Base-by-base conservation (phyloP, 2,329 filamentous ascomycete genomes). In the Ceratocystiopsis brevicomis region DNA sequence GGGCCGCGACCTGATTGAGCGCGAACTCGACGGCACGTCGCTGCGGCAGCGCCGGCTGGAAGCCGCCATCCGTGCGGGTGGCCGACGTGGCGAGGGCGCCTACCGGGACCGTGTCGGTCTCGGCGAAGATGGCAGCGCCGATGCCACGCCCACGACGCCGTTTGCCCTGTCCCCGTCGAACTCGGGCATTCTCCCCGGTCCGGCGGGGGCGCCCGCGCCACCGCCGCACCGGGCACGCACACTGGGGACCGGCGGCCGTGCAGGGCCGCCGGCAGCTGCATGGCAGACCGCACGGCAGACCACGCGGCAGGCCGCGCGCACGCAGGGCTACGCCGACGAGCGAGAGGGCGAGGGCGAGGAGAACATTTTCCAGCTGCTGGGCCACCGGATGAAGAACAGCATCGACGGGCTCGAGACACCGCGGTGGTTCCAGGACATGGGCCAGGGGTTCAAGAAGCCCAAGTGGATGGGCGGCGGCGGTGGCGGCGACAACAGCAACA, bases 351-450 rank as follows among this genome's bases (percentile, higher is more conserved):
- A 30, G 5, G 25, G 25, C 25, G 34, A 86, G 14, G 82, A 85
- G 44, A 84, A 78, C 50, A 84, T 94, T 58, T 86, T 96, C 54
- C 73, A 82, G 50, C 78, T 80, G 33, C 76, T 96, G 48, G 77
- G 82, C 0, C 82, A 92, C 55, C 71, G 88, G 34, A 78, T 98
- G 52, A 82, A 78, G 60, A 98, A 98, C 55, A 96, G 90, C 0
- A 75, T 96, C 42, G 88, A 96, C 48, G 81, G 76, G 0, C 70
- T 85, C 2, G 80, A 86, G 42, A 70, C 78, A 30, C 88, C 90
- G 0, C 77, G 77, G 49, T 96, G 87, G 86, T 64, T 94, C 49
- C 71, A 76, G 52, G 79, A 82, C 21, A 66, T 84, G 25, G 71
- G 75, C 1, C 68, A 73, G 45, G 71, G 71, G 10, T 73, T 87